These are phyloP conservation scores for Thalassiosira sp. DNA, from an alignment of 352 stramenopile species.

Conservation along the genomic window DNA sequence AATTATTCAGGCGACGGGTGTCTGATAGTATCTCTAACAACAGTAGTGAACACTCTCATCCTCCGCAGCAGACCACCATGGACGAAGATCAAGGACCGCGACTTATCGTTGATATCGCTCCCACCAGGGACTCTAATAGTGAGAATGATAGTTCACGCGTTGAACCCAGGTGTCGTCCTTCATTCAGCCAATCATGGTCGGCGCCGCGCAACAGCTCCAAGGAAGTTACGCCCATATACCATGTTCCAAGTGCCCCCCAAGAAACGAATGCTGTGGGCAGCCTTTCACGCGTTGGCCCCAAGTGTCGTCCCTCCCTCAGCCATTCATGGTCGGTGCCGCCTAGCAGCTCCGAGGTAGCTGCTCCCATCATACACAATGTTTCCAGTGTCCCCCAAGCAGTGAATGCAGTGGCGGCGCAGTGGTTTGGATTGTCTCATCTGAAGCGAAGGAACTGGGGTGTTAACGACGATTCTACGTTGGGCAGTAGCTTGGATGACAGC, in stretches of 20 bases:
- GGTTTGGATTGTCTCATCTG: not conserved
- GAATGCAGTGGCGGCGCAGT: not conserved
- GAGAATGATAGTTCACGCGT: not conserved
- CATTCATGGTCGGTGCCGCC: not conserved
- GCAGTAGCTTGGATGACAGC: not conserved
- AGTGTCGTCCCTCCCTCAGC: too few relatives aligned
- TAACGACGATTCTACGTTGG: not conserved
- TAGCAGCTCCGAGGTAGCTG: not conserved
- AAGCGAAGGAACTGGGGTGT: not conserved
- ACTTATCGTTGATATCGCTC: not conserved
- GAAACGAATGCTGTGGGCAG: not conserved
- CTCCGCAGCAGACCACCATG: not conserved
- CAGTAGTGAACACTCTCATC: not conserved
- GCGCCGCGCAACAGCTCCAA: not conserved
- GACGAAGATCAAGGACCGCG: not conserved
- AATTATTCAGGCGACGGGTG: not conserved
- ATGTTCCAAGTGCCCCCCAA: not conserved
- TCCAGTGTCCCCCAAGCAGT: not conserved
- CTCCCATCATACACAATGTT: not conserved
- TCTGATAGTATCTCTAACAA: not conserved
- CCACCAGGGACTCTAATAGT: not conserved
- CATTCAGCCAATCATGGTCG: not conserved
- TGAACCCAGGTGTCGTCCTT: too few relatives aligned
- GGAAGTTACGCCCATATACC: not conserved
- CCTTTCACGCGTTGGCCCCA: too few relatives aligned